Conservation (phyloP, 768 basidiomycete species). For the Tylopilus sp. region DNA sequence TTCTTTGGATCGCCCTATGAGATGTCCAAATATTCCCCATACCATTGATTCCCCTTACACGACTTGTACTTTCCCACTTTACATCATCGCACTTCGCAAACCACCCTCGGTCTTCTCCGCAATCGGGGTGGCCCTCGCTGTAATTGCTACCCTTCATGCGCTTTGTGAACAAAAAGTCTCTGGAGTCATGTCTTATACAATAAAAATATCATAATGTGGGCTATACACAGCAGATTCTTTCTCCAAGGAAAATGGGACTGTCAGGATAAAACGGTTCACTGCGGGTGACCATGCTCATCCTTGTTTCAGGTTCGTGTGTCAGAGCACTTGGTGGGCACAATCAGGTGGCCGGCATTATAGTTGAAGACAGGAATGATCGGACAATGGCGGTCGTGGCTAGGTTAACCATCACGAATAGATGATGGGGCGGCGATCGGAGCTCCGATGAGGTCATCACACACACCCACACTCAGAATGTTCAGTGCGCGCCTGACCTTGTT, state of each 20-base stretch:
- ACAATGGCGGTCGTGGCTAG: background rate
- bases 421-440: slow-evolving; percentile 8
- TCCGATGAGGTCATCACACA: slow-evolving; percentile 2
- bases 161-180: slow-evolving; percentile 2
- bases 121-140: slow-evolving; percentile 2
- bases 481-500: background rate
- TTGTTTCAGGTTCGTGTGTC: slow-evolving; percentile 6
- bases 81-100: slow-evolving; percentile 7
- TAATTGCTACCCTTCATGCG: slow-evolving; percentile 3
- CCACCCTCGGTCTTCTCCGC: background rate
- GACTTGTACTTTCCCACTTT: slow-evolving; percentile 11
- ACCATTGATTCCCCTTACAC: slow-evolving; percentile 18
- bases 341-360: background rate
- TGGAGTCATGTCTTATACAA: slow-evolving; percentile 18
- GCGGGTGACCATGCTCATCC: background rate
- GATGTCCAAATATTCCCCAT: slow-evolving; percentile 17
- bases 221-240: slow-evolving; percentile 1
- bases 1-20: slow-evolving; percentile 10
- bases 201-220: slow-evolving; percentile 17
- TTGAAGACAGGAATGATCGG: background rate
- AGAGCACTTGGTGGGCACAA: background rate
- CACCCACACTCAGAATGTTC: background rate
- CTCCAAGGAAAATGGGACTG: background rate
- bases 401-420: background rate
- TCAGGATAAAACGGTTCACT: background rate